Conservation (phyloP, 257 asterid genomes). For the Mitragyna speciosa region DNA sequence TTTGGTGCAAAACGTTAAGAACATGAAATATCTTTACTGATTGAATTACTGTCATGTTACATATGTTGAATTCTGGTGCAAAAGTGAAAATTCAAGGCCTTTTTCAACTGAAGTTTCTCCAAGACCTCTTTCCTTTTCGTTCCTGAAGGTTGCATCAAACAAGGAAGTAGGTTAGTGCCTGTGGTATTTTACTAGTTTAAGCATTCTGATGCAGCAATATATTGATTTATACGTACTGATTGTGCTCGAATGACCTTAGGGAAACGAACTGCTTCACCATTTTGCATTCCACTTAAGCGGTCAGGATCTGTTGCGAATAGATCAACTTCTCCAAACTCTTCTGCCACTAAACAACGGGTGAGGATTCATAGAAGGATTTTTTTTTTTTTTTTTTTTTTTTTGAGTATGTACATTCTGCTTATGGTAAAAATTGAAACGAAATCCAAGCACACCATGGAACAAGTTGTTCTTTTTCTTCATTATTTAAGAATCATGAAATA, state of each 20-base stretch:
- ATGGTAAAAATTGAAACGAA: not conserved
- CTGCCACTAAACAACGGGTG: slow-evolving; percentile 42
- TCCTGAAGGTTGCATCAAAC: slow-evolving; percentile 44
- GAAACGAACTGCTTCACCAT: slow-evolving; percentile 56
- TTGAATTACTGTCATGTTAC: slow-evolving; percentile 3
- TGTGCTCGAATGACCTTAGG: slow-evolving; percentile 31
- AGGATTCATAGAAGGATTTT: slow-evolving; percentile 1
- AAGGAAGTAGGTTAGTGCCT: slow-evolving; percentile 54
- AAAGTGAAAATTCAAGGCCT: slow-evolving; percentile 37
- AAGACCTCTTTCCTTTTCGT: slow-evolving; percentile 43
- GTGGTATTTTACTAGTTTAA: not conserved
- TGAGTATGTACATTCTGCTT: slow-evolving; percentile 1
- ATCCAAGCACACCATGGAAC: not conserved
- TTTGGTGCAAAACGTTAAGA: not conserved
- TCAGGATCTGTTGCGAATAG: slow-evolving; percentile 53
- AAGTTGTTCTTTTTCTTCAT: not conserved
- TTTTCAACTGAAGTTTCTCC: slow-evolving; percentile 39
- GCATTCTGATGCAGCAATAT: not conserved
- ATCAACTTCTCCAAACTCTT: slow-evolving; percentile 49
- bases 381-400: too few relatives aligned
- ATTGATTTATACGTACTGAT: not conserved
- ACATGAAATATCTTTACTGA: not conserved
- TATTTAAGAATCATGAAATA: not conserved
- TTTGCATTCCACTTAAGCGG: slow-evolving; percentile 47
- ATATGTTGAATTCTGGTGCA: slow-evolving; percentile 27